A percentile compares a stretch with the other conserved stretches of the same genome.
phyloP scores from a whole-genome alignment of 2,329 filamentous ascomycete genomes.

The Fonsecaea pugnacius region DNA sequence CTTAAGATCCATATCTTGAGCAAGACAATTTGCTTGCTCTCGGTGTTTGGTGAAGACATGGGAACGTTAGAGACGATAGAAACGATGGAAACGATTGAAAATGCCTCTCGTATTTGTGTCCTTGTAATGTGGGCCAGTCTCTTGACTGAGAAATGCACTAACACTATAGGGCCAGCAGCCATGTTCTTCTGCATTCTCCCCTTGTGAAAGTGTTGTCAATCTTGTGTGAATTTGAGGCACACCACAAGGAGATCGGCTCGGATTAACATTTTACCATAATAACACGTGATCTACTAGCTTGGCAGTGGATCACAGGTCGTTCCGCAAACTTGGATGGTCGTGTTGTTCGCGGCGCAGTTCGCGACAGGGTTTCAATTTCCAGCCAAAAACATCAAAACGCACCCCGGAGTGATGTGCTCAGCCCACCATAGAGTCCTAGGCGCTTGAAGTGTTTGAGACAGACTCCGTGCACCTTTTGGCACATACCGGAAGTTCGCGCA shows the following conservation, averaged over 20 bases:
- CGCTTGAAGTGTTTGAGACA: neutral
- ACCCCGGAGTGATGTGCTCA: conserved; percentile 7
- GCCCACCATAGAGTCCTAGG: neutral
- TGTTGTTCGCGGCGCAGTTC: conserved; percentile 23
- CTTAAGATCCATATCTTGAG: neutral
- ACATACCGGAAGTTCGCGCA: neutral
- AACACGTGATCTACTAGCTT: neutral
- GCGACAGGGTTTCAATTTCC: conserved; percentile 18
- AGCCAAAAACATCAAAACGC: conserved; percentile 11
- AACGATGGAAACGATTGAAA: neutral
- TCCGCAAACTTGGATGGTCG: conserved; percentile 12
- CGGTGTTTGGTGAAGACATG: neutral
- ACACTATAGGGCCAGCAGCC: too few relatives aligned
- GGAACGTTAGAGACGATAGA: neutral
- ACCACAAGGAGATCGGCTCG: neutral
- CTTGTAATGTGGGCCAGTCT: neutral
- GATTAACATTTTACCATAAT: neutral
- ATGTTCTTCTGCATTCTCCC: too few relatives aligned
- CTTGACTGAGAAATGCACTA: too few relatives aligned
- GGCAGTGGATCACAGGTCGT: neutral
- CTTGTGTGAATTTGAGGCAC: neutral
- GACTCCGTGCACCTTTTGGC: neutral
- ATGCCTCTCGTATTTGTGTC: neutral
- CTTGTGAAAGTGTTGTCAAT: too few relatives aligned
- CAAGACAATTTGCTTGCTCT: neutral